Evolutionary conservation across 768 basidiomycete species (phyloP), one percentile per base, ranked within the genome.

Genomic region (Tylopilus subfusipes): DNA sequence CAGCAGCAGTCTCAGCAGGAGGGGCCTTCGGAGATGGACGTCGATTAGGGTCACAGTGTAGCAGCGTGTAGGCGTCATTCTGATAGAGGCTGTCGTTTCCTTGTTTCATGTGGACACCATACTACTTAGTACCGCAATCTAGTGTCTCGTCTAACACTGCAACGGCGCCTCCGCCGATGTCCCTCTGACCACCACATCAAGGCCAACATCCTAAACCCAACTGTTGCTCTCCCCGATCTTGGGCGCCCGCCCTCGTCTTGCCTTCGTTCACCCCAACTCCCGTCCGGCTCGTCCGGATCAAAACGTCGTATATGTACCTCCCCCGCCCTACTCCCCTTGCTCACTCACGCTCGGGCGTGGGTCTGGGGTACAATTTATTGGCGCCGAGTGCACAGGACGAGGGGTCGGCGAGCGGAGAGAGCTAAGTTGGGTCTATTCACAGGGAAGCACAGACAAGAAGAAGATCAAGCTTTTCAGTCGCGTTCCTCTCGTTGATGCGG

Each of bases 171-270:
- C 84, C 51, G 95, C 13, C 79, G 74, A 40, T 83, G 78, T 0
- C 93, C 93, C 63, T 93, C 90, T 4, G 81, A 68, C 93, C 93
- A 95, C 39, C 94, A 94, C 95, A 98, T 97, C 56, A 80, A 76
- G 16, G 86, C 83, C 57, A 98, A 68, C 82, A 98, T 82, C 73
- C 73, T 82, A 75, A 95, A 97, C 0, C 95, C 95, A 48, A 94
- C 64, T n/a, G 61, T 98, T 98, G 2, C 82, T 74, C 58, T 81
- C 76, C 14, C 81, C 85, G 50, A 98, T 87, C 73, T 86, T 92
- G 2, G 89, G 89, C 16, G 91, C 92, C 44, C 68, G 56, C 71
- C 71, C 14, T 68, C 68, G 95, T 70, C 73, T 85, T 89, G 44
- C 56, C 52, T 67, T 95, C 84, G 56, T 88, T 76, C 22, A 86